Evolutionary conservation across 2,329 filamentous ascomycete genomes (phyloP).

Genomic region (Lojkania enalia): DNA sequence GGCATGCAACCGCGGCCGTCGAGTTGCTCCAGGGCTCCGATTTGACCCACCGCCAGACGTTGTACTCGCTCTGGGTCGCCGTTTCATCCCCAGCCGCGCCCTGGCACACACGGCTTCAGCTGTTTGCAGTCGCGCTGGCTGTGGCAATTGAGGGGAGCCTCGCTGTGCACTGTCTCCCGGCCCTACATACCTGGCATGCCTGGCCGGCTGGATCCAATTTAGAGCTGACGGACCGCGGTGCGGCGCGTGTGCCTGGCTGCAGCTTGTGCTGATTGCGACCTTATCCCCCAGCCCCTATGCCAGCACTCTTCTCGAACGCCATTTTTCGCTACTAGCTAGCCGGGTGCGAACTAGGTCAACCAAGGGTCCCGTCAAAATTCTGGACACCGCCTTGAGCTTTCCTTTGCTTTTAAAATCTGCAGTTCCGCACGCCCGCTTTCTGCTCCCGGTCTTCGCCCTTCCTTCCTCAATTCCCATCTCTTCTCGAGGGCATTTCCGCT

Average conservation of each 20-base stretch:
- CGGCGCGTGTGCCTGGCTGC: background rate
- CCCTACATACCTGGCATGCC: too few species aligned
- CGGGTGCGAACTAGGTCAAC: conserved; percentile 9
- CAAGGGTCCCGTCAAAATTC: conserved; percentile 14
- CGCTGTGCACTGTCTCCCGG: too few species aligned
- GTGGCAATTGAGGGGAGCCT: too few species aligned
- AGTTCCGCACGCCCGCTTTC: background rate
- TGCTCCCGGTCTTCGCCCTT: background rate
- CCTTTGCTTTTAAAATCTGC: conserved; percentile 11
- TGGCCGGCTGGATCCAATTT: background rate
- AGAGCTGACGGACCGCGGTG: background rate
- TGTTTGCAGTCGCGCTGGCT: too few species aligned
- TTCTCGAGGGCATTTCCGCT: conserved; percentile 1
- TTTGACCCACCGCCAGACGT: too few species aligned
- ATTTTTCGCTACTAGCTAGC: conserved; percentile 14
- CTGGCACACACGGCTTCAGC: background rate
- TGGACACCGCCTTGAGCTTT: conserved; percentile 14
- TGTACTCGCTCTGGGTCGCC: background rate
- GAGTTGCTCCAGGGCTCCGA: background rate
- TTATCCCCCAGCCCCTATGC: conserved; percentile 11
- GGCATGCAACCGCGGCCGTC: too few species aligned
- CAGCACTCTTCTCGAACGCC: conserved; percentile 12
- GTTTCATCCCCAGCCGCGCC: background rate
- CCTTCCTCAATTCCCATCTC: background rate
- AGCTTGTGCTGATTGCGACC: background rate